These are phyloP conservation scores for Malus hybrid DNA, from an alignment of 331 rosid species.

Conservation along the genomic window DNA sequence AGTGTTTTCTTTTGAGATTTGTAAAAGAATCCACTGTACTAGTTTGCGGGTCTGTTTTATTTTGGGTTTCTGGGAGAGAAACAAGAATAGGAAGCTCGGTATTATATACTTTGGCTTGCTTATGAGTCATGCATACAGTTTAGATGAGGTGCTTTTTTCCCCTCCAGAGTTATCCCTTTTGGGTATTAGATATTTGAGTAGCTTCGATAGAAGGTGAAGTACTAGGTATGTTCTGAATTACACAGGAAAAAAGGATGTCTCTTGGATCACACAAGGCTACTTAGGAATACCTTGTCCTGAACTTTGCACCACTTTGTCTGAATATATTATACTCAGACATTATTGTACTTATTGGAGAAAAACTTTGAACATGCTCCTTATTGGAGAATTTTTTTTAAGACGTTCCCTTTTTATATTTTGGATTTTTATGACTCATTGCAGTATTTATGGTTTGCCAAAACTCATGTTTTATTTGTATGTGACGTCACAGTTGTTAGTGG, in stretches of 20 bases:
- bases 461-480: not conserved
- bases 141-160: not conserved
- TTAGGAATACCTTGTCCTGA: too few relatives aligned
- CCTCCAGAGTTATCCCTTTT: not conserved
- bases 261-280: not conserved
- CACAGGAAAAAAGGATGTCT: not conserved
- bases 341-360: not conserved
- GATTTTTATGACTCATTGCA: not conserved
- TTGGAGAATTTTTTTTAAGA: too few relatives aligned
- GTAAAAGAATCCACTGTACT: not conserved
- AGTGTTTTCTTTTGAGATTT: not conserved
- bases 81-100: not conserved
- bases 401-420: not conserved
- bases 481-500: conserved; percentile 45
- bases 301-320: not conserved
- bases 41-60: not conserved
- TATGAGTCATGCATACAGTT: not conserved
- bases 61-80: not conserved
- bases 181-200: not conserved
- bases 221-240: not conserved
- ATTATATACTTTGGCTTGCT: not conserved
- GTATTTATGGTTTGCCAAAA: not conserved
- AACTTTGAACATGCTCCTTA: not conserved
- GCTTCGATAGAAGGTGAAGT: not conserved
- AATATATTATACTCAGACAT: not conserved